Percentiles rank a stretch among this genome's conserved stretches.
Conservation (phyloP, 2,329 filamentous ascomycete species). For the Arthrobotrys sinensis region DNA sequence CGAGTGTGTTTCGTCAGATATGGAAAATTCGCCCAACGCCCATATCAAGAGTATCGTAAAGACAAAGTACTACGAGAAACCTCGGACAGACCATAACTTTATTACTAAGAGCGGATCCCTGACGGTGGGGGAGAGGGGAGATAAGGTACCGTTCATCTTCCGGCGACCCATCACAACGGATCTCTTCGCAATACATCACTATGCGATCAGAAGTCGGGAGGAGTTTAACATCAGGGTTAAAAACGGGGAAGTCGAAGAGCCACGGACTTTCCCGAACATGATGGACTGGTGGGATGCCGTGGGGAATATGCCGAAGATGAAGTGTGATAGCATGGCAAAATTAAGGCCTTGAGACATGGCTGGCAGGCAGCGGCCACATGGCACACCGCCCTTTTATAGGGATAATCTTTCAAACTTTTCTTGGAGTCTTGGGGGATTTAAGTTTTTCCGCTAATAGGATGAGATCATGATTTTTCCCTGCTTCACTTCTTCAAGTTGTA, state of each 20-base stretch:
- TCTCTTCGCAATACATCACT: slow-evolving; percentile 66
- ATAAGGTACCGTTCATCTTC: slow-evolving; percentile 62
- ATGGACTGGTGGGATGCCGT: slow-evolving; percentile 52
- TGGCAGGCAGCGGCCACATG: slow-evolving; percentile 2
- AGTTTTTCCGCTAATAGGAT: slow-evolving; percentile 12
- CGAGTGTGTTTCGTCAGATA: slow-evolving; percentile 64
- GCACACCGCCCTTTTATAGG: slow-evolving; percentile 5
- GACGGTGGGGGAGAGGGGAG: slow-evolving; percentile 56
- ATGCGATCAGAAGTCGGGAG: slow-evolving; percentile 66
- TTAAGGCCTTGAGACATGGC: slow-evolving; percentile 27
- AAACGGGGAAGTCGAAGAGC: slow-evolving; percentile 55
- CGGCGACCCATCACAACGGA: slow-evolving; percentile 65
- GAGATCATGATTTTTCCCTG: slow-evolving; percentile 19
- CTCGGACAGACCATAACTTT: slow-evolving; percentile 56
- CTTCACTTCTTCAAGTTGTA: slow-evolving; percentile 5
- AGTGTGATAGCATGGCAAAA: slow-evolving; percentile 56
- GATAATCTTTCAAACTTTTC: background rate
- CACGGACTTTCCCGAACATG: slow-evolving; percentile 55
- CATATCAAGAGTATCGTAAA: slow-evolving; percentile 66
- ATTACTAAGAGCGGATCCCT: slow-evolving; percentile 45
- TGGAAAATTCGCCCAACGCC: slow-evolving; percentile 63
- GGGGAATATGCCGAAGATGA: slow-evolving; percentile 57
- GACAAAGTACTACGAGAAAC: slow-evolving; percentile 62
- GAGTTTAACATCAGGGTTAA: slow-evolving; percentile 63
- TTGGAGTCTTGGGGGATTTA: background rate